Conservation (phyloP, 352 stramenopile genomes). For the Phytophthora colocasiae region DNA sequence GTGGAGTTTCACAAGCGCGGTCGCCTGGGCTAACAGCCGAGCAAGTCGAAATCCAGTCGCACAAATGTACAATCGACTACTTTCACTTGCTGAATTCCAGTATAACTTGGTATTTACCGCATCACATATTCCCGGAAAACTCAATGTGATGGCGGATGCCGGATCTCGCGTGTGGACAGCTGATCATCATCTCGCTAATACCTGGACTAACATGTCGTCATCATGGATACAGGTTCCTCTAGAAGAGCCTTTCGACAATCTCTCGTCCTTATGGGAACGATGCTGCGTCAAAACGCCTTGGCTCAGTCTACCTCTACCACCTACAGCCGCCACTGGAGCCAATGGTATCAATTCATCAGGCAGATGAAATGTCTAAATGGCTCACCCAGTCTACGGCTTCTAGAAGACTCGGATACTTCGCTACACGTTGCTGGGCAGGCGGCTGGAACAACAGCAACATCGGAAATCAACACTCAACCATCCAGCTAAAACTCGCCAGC, state of each 20-base stretch:
- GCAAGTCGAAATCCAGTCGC: neutral
- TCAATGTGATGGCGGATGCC: neutral
- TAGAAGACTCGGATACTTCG: conserved; percentile 5
- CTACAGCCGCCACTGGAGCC: conserved; percentile 14
- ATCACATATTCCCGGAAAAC: neutral
- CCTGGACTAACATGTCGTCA: neutral
- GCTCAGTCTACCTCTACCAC: conserved; percentile 17
- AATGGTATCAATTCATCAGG: conserved; percentile 15
- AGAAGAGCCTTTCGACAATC: conserved; percentile 13
- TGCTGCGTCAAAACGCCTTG: conserved; percentile 6
- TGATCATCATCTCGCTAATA: neutral
- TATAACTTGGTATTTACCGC: neutral
- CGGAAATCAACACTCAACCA: conserved; percentile 25
- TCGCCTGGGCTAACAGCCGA: neutral
- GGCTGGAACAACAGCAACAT: neutral
- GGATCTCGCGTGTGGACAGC: neutral
- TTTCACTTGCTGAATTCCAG: neutral
- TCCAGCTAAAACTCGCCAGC: conserved; percentile 20
- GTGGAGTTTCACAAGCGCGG: neutral
- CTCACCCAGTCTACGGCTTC: neutral
- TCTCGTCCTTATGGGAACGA: conserved; percentile 9
- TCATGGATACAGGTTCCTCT: conserved; percentile 10
- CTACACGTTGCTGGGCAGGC: conserved; percentile 9
- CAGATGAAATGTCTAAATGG: conserved; percentile 20
- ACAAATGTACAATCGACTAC: neutral